Evolutionary conservation across 139 green algal genomes (phyloP).

Genomic region (Coelastrella sp.): DNA sequence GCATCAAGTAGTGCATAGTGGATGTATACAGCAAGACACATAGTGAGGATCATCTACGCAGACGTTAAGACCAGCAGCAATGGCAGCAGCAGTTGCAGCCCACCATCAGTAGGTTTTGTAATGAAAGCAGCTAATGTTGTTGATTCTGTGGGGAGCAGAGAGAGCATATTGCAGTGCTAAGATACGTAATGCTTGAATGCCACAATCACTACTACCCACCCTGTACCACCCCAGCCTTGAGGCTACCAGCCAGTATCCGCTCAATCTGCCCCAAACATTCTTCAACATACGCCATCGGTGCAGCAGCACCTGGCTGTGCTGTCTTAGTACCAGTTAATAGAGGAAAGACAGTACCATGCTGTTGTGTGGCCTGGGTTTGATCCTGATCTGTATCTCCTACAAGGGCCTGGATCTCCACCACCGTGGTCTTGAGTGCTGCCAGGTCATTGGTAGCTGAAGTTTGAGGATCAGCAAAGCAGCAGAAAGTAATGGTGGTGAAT

Average conservation of each 20-base stretch:
- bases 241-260: not conserved
- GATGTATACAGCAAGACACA: too few relatives aligned
- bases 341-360: not conserved
- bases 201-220: too few relatives aligned
- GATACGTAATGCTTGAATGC: too few relatives aligned
- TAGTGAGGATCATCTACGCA: too few relatives aligned
- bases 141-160: too few relatives aligned
- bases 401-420: conserved; percentile 29
- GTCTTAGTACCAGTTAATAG: conserved; percentile 16
- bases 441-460: conserved; percentile 43
- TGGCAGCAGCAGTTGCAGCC: too few relatives aligned
- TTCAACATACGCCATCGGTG: conserved; percentile 12
- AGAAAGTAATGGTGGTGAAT: not conserved
- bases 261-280: conserved; percentile 27
- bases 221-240: conserved; percentile 35
- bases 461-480: not conserved
- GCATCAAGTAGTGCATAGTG: not conserved
- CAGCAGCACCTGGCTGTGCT: conserved; percentile 27
- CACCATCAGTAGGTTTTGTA: too few relatives aligned
- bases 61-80: too few relatives aligned
- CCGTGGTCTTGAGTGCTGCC: conserved; percentile 8
- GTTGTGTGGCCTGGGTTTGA: conserved; percentile 34
- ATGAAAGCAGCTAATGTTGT: too few relatives aligned
- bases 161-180: too few relatives aligned
- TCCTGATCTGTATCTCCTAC: conserved; percentile 20